Evolutionary conservation across 192 early-diverging fungal species (phyloP).

Genomic region (Gryganskiella cystojenkinii): DNA sequence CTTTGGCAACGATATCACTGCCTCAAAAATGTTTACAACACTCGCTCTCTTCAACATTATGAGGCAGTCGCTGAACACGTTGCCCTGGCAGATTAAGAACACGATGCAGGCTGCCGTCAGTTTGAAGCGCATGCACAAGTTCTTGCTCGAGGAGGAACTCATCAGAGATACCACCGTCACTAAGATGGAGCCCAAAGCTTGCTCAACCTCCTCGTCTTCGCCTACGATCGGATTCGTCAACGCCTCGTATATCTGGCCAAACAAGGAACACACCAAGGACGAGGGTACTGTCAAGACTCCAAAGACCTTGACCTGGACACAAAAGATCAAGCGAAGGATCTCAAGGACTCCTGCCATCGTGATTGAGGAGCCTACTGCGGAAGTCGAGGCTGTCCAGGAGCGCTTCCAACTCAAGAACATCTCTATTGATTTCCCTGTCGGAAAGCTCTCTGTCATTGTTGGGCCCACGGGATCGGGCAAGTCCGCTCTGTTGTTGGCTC

Average conservation of each 20-base stretch:
- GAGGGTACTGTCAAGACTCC: not conserved
- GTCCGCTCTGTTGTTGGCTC: slow-evolving; percentile 78
- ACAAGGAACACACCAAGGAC: slow-evolving; percentile 30
- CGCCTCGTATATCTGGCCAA: slow-evolving; percentile 45
- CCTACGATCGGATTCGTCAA: slow-evolving; percentile 44
- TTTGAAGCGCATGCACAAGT: slow-evolving; percentile 75
- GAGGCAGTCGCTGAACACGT: slow-evolving; percentile 70
- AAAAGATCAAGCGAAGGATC: slow-evolving; percentile 31
- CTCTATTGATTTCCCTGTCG: slow-evolving; percentile 72
- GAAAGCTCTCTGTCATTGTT: slow-evolving; percentile 79
- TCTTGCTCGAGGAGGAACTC: slow-evolving; percentile 85
- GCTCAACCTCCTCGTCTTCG: slow-evolving; percentile 64
- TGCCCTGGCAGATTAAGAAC: slow-evolving; percentile 69
- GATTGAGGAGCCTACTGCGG: slow-evolving; percentile 17
- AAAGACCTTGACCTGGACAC: slow-evolving; percentile 11
- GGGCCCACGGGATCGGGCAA: slow-evolving; percentile 94
- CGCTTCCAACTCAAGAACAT: slow-evolving; percentile 72
- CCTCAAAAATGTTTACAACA: slow-evolving; percentile 75
- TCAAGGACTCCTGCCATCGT: slow-evolving; percentile 6
- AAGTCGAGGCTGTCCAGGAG: slow-evolving; percentile 22
- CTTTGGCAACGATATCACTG: slow-evolving; percentile 67
- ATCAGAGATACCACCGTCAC: slow-evolving; percentile 53
- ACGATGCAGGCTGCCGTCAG: slow-evolving; percentile 71
- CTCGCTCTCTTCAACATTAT: slow-evolving; percentile 80
- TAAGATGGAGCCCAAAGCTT: slow-evolving; percentile 44